Percentiles rank a stretch among this genome's conserved stretches.
Conservation (phyloP, 1,284 basidiomycete genomes). For the Ceratobasidium sp. region DNA sequence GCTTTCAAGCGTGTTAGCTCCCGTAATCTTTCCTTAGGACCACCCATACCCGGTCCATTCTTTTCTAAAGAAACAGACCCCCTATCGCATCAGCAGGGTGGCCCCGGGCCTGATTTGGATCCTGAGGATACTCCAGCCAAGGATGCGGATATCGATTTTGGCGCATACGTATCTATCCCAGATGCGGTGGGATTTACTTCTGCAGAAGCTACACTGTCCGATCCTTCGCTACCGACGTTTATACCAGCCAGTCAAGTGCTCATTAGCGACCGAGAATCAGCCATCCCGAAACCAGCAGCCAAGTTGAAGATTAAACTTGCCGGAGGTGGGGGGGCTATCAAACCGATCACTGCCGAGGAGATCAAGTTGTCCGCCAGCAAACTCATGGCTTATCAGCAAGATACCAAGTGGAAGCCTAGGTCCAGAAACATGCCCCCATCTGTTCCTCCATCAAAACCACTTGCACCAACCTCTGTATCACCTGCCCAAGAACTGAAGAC, state of each 20-base stretch:
- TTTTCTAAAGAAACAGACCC: not conserved
- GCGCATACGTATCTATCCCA: slow-evolving; percentile 29
- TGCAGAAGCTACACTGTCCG: not conserved
- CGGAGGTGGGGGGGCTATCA: slow-evolving; percentile 22
- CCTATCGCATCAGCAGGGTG: not conserved
- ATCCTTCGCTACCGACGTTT: slow-evolving; percentile 7
- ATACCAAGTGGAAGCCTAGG: slow-evolving; percentile 25
- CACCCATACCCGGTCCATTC: not conserved
- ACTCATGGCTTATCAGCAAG: slow-evolving; percentile 28
- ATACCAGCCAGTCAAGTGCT: slow-evolving; percentile 33
- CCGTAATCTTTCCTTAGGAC: not conserved
- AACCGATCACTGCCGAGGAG: slow-evolving; percentile 26
- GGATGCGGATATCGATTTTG: slow-evolving; percentile 23
- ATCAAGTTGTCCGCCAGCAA: slow-evolving; percentile 26
- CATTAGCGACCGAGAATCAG: slow-evolving; percentile 3
- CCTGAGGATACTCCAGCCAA: not conserved
- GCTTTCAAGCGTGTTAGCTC: slow-evolving; percentile 4
- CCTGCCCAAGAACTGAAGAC: not conserved
- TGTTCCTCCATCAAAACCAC: not conserved
- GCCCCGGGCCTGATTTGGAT: not conserved
- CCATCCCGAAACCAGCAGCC: not conserved
- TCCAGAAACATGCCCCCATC: slow-evolving; percentile 10
- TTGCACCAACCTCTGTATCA: not conserved
- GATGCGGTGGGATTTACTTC: slow-evolving; percentile 26
- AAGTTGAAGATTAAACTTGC: slow-evolving; percentile 24